Base-by-base conservation (phyloP, 441 rosid species). In the Eruca vesicaria region DNA sequence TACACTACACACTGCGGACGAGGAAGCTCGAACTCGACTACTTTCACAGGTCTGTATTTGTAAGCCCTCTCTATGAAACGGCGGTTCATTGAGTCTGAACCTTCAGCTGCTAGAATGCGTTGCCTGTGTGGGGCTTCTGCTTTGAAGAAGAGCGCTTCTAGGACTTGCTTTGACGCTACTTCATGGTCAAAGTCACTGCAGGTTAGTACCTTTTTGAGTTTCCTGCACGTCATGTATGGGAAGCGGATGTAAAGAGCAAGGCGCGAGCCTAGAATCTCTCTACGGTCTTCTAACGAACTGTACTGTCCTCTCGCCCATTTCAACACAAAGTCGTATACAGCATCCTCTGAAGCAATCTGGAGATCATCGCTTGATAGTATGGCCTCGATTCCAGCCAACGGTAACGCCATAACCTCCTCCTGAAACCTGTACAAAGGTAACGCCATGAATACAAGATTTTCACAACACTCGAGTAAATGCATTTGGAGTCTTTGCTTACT, bases 41-140 rank as follows among this genome's bases (percentile, higher is more conserved):
- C 91, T 81, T 90, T 90, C 8, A 90, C 92, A 0, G 92, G 92
- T 41, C 92, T 87, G 75, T 88, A 90, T 81, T 90, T 90, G 86
- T 90, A 88, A 14, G 89, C 84, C 71, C 95, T 84, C 79, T 90
- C 95, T 70, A 84, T 80, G 69, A 86, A 88, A 10, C 86, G 93
- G 12, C 83, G 88, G 63, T 74, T 69, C 59, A 78, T 16, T 50
- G 82, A 67, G 59, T 61, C 78, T 0, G 84, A 82, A 52, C 84
- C 90, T 67, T 86, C 90, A 15, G 84, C 83, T 7, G 89, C 90
- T 48, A 85, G 80, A 8, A 77, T 67, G 1, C 88, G 84, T 55
- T 88, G 90, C 63, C 90, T 60, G 71, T 88, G 84, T 2, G 90
- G 89, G 21, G 89, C 85, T 82, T 88, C 93, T 43, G 93, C 89